phyloP scores from a whole-genome alignment of 345 rosid genomes.

The Streptanthus diversifolius region DNA sequence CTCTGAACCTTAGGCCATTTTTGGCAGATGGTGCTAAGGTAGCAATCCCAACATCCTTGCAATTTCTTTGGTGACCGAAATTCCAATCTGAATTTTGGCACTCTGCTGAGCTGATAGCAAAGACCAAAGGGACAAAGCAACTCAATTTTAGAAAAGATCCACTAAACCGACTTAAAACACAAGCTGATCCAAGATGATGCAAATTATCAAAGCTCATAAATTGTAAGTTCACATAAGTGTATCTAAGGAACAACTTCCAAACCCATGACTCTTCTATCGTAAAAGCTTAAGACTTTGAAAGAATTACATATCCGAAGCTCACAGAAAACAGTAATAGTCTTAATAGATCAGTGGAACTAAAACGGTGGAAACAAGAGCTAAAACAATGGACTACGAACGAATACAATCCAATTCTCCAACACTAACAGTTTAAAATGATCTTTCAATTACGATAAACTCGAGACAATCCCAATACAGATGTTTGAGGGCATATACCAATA shows the following conservation, averaged over 20 bases:
- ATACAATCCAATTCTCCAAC: background rate
- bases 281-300: background rate
- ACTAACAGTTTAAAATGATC: no score
- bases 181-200: background rate
- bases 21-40: constrained; percentile 23
- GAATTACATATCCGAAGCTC: background rate
- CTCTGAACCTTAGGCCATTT: constrained; percentile 33
- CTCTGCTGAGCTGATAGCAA: constrained; percentile 46
- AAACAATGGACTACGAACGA: background rate
- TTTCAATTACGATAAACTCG: background rate
- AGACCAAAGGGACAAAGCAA: background rate
- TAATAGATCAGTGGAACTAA: no score
- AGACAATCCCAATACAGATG: background rate
- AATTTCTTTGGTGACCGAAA: constrained; percentile 56
- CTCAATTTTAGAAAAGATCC: background rate
- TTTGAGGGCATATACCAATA: constrained; percentile 44
- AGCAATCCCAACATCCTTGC: constrained; percentile 38
- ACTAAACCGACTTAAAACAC: constrained; percentile 5
- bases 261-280: background rate
- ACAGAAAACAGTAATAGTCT: background rate
- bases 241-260: background rate
- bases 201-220: background rate
- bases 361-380: background rate
- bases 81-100: constrained; percentile 80
- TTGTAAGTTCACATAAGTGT: background rate